phyloP scores from a whole-genome alignment of 2,329 filamentous ascomycete species.

The Coniochaeta ligniaria region DNA sequence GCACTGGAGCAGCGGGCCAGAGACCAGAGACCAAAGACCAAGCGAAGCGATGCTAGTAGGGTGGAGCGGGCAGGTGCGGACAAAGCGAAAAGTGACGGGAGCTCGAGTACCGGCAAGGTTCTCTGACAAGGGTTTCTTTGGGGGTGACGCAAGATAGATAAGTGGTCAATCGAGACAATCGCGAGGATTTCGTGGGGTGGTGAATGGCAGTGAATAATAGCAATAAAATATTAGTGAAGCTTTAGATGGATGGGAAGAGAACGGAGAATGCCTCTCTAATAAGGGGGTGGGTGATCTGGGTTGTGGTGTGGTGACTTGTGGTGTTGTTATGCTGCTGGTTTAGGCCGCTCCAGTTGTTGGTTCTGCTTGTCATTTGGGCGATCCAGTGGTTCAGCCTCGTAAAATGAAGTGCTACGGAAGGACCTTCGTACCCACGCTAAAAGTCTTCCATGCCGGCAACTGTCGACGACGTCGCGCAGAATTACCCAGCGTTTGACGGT shows the following conservation, averaged over 20 bases:
- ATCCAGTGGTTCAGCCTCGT: conserved; percentile 1
- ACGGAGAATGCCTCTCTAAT: background rate
- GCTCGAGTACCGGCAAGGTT: background rate
- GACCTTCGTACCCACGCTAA: background rate
- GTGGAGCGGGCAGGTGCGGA: background rate
- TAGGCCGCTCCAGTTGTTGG: background rate
- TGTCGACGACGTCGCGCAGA: background rate
- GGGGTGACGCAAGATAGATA: background rate
- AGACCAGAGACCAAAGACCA: background rate
- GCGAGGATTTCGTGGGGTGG: background rate
- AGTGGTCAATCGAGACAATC: background rate
- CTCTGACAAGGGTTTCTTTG: background rate
- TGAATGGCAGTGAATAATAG: background rate
- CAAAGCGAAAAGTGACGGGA: conserved; percentile 1
- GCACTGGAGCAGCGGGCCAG: conserved; percentile 3
- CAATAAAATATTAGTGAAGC: background rate
- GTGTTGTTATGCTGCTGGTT: conserved; percentile 1
- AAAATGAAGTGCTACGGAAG: conserved; percentile 1
- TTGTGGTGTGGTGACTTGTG: background rate
- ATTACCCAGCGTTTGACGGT: background rate
- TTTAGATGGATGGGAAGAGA: background rate
- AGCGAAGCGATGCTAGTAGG: background rate
- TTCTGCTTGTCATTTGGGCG: background rate
- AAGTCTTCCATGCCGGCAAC: background rate
- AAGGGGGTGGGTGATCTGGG: conserved; percentile 1